Percentiles rank a stretch among this genome's conserved stretches.
Conservation (phyloP, 768 basidiomycete species). For the Amanita phalloides region DNA sequence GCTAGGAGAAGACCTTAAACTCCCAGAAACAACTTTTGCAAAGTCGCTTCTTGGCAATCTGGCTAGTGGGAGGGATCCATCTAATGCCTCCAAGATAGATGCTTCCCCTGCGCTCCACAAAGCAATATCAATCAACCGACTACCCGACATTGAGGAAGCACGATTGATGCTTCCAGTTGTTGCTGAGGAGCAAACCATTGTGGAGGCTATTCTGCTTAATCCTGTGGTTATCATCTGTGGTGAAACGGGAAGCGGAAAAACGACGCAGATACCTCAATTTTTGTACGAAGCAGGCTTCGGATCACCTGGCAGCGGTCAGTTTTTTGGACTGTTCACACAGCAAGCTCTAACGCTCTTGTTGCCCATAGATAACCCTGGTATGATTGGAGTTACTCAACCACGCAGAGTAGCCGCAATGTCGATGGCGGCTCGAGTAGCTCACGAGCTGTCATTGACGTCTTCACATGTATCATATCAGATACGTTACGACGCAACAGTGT, state of each 20-base stretch:
- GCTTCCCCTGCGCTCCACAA: slow-evolving; percentile 16
- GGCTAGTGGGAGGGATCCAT: slow-evolving; percentile 4
- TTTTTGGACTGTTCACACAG: not conserved
- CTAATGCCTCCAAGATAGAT: slow-evolving; percentile 8
- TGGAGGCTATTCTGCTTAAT: slow-evolving; percentile 84
- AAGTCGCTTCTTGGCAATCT: slow-evolving; percentile 24
- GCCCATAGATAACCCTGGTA: slow-evolving; percentile 81
- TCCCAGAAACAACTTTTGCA: slow-evolving; percentile 61
- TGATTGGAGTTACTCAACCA: slow-evolving; percentile 97
- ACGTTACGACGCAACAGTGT: slow-evolving; percentile 91
- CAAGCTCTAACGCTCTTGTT: slow-evolving; percentile 5
- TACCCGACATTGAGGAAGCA: slow-evolving; percentile 61
- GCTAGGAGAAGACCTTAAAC: slow-evolving; percentile 56
- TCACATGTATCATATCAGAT: slow-evolving; percentile 92
- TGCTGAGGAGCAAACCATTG: slow-evolving; percentile 87
- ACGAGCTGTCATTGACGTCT: slow-evolving; percentile 78
- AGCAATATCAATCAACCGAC: slow-evolving; percentile 46
- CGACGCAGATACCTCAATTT: slow-evolving; percentile 97
- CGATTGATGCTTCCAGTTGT: slow-evolving; percentile 80
- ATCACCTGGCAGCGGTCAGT: slow-evolving; percentile 63
- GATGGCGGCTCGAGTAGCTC: slow-evolving; percentile 87
- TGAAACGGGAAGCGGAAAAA: slow-evolving; percentile 98
- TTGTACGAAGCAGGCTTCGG: slow-evolving; percentile 97
- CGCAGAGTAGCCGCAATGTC: slow-evolving; percentile 96
- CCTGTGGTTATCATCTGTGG: slow-evolving; percentile 78